These are phyloP conservation scores for Vaccinium myrtillus DNA, from an alignment of 148 eudicot species.

Conservation along the genomic window DNA sequence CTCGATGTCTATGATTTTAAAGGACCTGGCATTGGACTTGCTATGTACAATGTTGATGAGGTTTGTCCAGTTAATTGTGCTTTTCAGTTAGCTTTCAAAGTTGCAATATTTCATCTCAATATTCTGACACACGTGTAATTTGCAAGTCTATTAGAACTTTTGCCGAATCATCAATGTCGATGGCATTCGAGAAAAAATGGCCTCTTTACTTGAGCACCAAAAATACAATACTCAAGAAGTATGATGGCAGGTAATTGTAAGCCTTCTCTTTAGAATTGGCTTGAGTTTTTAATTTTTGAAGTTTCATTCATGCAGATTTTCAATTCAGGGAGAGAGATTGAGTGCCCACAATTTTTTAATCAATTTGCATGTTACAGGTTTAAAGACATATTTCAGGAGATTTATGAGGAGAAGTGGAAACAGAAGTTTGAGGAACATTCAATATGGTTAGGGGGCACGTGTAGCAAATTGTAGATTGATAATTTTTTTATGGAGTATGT, in stretches of 20 bases:
- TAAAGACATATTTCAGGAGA: constrained; percentile 76
- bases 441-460: constrained; percentile 50
- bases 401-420: constrained; percentile 73
- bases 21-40: constrained; percentile 75
- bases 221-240: constrained; percentile 73
- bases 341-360: background rate
- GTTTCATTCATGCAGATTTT: background rate
- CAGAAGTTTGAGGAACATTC: constrained; percentile 66
- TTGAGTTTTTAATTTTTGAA: background rate
- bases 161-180: constrained; percentile 73
- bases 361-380: constrained; percentile 39
- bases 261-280: background rate
- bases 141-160: constrained; percentile 67
- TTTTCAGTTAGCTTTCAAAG: background rate
- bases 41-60: constrained; percentile 83
- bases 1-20: constrained; percentile 66
- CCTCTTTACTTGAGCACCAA: constrained; percentile 76
- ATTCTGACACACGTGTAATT: constrained; percentile 17
- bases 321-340: background rate
- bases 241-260: constrained; percentile 67
- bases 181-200: constrained; percentile 71
- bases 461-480: background rate
- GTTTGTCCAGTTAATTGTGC: constrained; percentile 25
- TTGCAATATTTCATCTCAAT: constrained; percentile 10
- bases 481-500: constrained; percentile 6